A percentile compares a stretch with the other conserved stretches of the same genome.
Conservation (phyloP, 768 basidiomycete species). For the Lentinula aciculospora region DNA sequence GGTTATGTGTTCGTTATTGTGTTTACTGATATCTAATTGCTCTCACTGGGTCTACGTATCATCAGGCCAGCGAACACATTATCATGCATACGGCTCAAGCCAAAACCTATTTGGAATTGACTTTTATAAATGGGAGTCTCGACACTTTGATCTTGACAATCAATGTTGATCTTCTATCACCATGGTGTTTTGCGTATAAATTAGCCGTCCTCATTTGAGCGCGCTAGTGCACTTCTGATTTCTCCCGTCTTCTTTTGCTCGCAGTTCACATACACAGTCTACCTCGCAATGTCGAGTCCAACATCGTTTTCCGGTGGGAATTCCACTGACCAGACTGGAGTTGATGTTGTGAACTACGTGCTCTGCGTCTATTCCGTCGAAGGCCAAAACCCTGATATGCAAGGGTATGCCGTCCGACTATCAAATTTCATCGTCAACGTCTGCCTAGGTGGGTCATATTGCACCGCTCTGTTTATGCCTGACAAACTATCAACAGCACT, state of each 20-base stretch:
- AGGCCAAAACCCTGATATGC: constrained; percentile 11
- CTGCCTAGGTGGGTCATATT: constrained; percentile 2
- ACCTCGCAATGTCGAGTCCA: background rate
- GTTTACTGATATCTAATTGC: no score
- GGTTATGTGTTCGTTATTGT: no score
- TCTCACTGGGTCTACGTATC: no score
- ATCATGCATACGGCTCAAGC: no score
- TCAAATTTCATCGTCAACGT: constrained; percentile 9
- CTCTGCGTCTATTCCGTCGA: background rate
- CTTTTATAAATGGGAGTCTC: no score
- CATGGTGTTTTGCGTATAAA: background rate
- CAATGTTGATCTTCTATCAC: background rate
- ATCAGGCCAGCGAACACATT: no score
- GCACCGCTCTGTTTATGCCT: background rate
- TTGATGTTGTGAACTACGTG: background rate
- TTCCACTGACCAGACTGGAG: background rate
- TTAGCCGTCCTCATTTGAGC: background rate
- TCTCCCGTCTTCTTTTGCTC: background rate
- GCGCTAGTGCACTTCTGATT: background rate
- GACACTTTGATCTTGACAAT: no score
- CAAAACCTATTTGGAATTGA: no score
- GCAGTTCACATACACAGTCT: background rate
- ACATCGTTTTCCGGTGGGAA: background rate
- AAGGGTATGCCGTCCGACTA: constrained; percentile 8
- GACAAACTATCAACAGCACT: background rate